Percentiles rank a stretch among this genome's conserved stretches.
These are phyloP conservation scores for Microbotryum scabiosae DNA, from an alignment of 1,284 basidiomycete genomes.

Conservation along the genomic window DNA sequence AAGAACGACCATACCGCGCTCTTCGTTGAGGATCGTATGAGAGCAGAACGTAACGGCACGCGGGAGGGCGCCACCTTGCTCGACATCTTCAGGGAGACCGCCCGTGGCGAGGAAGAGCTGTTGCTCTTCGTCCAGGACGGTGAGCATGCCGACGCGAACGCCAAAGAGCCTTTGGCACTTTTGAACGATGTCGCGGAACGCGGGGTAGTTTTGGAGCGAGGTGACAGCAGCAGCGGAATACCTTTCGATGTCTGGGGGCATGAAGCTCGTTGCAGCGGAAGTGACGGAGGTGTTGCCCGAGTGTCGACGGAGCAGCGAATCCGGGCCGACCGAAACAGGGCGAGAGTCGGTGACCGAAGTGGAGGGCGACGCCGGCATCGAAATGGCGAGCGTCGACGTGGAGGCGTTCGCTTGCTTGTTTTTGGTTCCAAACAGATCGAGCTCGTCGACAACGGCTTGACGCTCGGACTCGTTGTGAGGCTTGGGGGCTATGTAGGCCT, in stretches of 20 bases:
- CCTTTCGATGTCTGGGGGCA: background rate
- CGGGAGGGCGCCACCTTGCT: slow-evolving; percentile 16
- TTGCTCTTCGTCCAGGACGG: slow-evolving; percentile 34
- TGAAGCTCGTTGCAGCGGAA: background rate
- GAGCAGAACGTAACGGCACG: slow-evolving; percentile 29
- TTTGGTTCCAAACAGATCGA: slow-evolving; percentile 29
- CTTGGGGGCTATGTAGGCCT: slow-evolving; percentile 22
- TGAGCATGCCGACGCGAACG: slow-evolving; percentile 29
- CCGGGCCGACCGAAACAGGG: background rate
- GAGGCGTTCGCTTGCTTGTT: slow-evolving; percentile 7
- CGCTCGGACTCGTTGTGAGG: slow-evolving; percentile 28
- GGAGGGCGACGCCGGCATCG: slow-evolving; percentile 11
- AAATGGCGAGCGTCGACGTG: slow-evolving; percentile 5
- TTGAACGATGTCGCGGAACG: slow-evolving; percentile 33
- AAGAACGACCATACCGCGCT: slow-evolving; percentile 30
- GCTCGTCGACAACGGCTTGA: slow-evolving; percentile 31
- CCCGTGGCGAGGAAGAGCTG: slow-evolving; percentile 35
- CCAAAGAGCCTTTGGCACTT: slow-evolving; percentile 31
- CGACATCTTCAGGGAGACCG: slow-evolving; percentile 29
- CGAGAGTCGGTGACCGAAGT: background rate
- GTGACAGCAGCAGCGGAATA: background rate
- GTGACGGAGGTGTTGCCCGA: slow-evolving; percentile 1
- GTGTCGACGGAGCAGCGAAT: slow-evolving; percentile 3
- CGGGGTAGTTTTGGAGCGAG: slow-evolving; percentile 17
- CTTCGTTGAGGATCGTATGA: slow-evolving; percentile 30